Base-by-base conservation (phyloP, 2,329 filamentous ascomycete genomes). In the Metarhizium humberi region DNA sequence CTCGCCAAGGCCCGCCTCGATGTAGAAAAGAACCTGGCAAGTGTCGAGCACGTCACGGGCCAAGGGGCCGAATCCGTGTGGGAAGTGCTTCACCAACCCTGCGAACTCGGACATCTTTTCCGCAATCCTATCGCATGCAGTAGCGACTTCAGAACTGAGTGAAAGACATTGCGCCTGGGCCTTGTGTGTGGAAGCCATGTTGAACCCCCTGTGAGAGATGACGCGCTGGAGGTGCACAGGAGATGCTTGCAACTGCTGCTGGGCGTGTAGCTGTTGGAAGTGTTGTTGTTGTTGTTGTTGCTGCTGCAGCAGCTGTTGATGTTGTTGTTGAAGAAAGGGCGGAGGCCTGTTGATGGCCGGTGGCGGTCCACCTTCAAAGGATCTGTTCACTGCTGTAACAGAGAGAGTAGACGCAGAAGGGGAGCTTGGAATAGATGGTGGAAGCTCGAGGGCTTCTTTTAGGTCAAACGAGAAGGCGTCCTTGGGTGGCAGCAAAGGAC, bases 41-140 rank as follows among this genome's bases (percentile, higher is more conserved):
- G 82, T 80, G 55, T 87, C 84, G 56, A 89, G 76, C 63, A 88
- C 87, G 59, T 85, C 82, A 58, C 79, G 77, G 10, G 85, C 83
- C 20, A 88, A 75, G 30, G 75, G 71, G 56, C 80, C 77, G 66
- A 86, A 81, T 36, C 80, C 79, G 52, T 76, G 70, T 0, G 78
- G 78, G 40, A 78, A 74, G 61, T 76, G 70, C 61, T 80, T 82
- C 56, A 77, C 75, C 4, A 78, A 76, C 54, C 78, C 80, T 25
- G 85, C 73, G 58, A 84, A 86, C 65, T 86, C 83, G 45, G 86
- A 75, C 73, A 85, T 80, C 59, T 78, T 80, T 50, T 86, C 79
- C 0, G 84, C 80, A 60, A 87, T 85, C 58, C 76, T 78, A 66
- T 86, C 84, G 56, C 81, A 82, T 30, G 82, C 74, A 51, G 76